These are phyloP conservation scores for Geotrichum armillariae DNA, from an alignment of 1,139 yeast genomes.

Conservation along the genomic window DNA sequence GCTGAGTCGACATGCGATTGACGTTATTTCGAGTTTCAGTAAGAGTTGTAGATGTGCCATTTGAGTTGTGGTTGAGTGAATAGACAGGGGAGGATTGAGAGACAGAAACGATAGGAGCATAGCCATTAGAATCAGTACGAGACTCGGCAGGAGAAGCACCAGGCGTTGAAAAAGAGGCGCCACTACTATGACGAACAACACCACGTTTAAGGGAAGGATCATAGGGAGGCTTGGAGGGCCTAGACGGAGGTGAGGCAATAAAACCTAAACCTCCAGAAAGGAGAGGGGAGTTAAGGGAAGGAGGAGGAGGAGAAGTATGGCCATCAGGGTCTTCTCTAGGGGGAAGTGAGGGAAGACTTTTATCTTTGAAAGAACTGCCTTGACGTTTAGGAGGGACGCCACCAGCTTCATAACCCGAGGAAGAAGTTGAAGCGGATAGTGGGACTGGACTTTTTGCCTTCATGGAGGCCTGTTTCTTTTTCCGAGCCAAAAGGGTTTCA, in stretches of 20 bases:
- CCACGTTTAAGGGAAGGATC: constrained; percentile 19
- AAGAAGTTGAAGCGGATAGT: too few species aligned
- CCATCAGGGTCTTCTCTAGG: constrained; percentile 12
- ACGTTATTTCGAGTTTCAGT: constrained; percentile 13
- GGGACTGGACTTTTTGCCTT: too few species aligned
- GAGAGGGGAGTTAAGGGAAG: not conserved
- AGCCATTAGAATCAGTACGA: constrained; percentile 3
- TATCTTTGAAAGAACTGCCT: constrained; percentile 26
- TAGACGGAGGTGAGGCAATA: constrained; percentile 13
- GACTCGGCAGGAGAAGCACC: constrained; percentile 12
- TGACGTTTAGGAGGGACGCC: constrained; percentile 1
- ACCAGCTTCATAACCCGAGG: too few species aligned
- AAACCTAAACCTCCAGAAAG: too few species aligned
- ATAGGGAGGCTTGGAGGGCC: constrained; percentile 21
- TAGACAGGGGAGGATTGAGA: constrained; percentile 21
- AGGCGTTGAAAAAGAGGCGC: not conserved
- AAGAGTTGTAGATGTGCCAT: constrained; percentile 13
- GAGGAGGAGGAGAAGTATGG: constrained; percentile 8
- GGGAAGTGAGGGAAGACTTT: constrained; percentile 35
- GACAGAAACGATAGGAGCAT: constrained; percentile 18
- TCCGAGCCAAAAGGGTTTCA: constrained; percentile 73
- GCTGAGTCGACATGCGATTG: constrained; percentile 1
- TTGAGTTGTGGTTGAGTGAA: constrained; percentile 8
- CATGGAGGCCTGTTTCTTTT: constrained; percentile 36
- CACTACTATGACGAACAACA: constrained; percentile 16